phyloP scores from a whole-genome alignment of 768 basidiomycete species.

The Lactifluus hygrophoroides region DNA sequence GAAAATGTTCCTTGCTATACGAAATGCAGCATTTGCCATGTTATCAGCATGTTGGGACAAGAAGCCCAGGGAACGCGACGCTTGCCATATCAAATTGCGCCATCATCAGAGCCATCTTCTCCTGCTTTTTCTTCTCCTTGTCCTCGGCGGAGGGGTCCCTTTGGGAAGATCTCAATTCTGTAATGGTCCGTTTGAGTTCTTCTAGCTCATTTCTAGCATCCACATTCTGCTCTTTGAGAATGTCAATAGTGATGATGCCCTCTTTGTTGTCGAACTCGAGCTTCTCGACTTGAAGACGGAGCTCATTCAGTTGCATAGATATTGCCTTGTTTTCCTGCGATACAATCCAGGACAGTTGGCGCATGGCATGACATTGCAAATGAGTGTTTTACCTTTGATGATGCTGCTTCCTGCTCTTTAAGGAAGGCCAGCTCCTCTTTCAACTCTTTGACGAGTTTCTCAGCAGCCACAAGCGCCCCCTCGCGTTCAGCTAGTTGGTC shows the following conservation, averaged over 20 bases:
- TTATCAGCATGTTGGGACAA: conserved; percentile 9
- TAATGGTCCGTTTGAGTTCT: conserved; percentile 72
- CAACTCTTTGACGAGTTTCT: conserved; percentile 82
- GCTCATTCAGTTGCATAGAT: conserved; percentile 87
- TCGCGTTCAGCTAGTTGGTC: conserved; percentile 92
- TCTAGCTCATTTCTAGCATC: conserved; percentile 86
- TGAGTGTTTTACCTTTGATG: conserved; percentile 52
- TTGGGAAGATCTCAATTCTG: conserved; percentile 71
- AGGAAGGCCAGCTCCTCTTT: conserved; percentile 83
- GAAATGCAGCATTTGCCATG: not conserved
- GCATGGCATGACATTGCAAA: not conserved
- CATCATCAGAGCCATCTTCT: conserved; percentile 99
- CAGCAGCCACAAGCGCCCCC: conserved; percentile 64
- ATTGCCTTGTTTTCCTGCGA: conserved; percentile 86
- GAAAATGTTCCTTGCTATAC: conserved; percentile 83
- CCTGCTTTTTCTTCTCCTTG: conserved; percentile 97
- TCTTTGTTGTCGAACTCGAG: conserved; percentile 97
- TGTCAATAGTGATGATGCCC: conserved; percentile 84
- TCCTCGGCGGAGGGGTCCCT: conserved; percentile 87
- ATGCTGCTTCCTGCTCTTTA: conserved; percentile 79
- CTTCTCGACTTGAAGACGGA: conserved; percentile 84
- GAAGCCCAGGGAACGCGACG: conserved; percentile 12
- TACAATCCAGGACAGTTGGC: not conserved
- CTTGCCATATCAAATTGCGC: conserved; percentile 93
- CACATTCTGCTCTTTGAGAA: conserved; percentile 87